Evolutionary conservation across 192 early-diverging fungal species (phyloP), one percentile per base, ranked within the genome.

Genomic region (Coemansia sp.): DNA sequence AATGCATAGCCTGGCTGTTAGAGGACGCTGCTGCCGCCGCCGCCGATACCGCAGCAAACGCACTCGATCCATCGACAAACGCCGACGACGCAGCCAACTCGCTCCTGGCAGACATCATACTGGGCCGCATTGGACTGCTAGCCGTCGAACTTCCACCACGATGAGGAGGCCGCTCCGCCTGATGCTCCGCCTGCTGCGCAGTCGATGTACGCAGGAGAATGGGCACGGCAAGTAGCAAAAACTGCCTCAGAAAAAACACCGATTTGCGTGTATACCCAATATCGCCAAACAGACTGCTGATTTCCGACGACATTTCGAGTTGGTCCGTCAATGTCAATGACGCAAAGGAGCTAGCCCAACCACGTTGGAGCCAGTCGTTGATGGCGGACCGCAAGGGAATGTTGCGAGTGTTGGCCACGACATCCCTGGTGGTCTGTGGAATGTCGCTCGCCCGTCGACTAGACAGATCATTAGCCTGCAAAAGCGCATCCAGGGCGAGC

Each of bases 171-270:
- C 41, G 24, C 55, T 55, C 52, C 4, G 31, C 31, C 50, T 53
- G 16, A 22, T 7, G 9, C 62, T 13, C 65, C 34, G 13, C 55
- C 43, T 64, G 43, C 15, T 60, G 69, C 13, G 66, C 65, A 13
- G 72, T 62, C 24, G 73, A 61, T 13, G 75, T 71, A 62, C 81
- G 81, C 73, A 84, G 36, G 27, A 84, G 69, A n/a, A 76, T 49
- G 11, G 81, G 81, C 27, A 79, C 63, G 0, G 76, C 70, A 31
- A 75, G 65, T 29, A 84, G 58, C 61, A 84, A 69, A 24, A 84
- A 84, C 72, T 79, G 81, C 18, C 81, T 76, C 52, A 84, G 53
- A 11, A 79, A 84, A 50, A 84, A 79, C 11, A 65, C 69, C 12
- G 81, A 65, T 52, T 72, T 75, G 31, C 81, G 81, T 55, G 40